phyloP scores from a whole-genome alignment of 176 grass and related monocot species.

The Poa pratensis region DNA sequence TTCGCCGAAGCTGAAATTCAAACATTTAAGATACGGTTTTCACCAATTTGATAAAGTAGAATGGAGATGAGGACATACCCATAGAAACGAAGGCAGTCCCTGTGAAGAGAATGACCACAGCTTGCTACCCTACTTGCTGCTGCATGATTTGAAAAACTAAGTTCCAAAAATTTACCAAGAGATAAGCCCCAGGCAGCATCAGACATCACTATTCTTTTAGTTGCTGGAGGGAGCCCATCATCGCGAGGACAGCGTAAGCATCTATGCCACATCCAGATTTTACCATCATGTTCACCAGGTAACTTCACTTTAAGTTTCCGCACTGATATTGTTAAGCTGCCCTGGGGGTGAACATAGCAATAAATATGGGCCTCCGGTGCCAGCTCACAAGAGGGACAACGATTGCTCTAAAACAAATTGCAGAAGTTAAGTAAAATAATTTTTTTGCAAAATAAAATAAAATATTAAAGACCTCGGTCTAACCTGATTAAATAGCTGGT shows the following conservation, averaged over 20 bases:
- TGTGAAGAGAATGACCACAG: conserved; percentile 98
- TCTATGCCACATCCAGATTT: conserved; percentile 99
- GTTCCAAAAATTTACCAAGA: conserved; percentile 99
- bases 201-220: conserved; percentile 98
- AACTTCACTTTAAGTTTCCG: conserved; percentile 71
- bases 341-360: conserved; percentile 94
- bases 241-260: conserved; percentile 80
- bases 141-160: conserved; percentile 99
- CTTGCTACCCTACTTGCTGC: conserved; percentile 97
- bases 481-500: conserved; percentile 98
- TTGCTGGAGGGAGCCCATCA: conserved; percentile 80
- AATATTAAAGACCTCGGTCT: conserved; percentile 36
- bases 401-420: conserved; percentile 69
- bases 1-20: conserved; percentile 71
- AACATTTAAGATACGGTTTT: conserved; percentile 40
- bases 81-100: conserved; percentile 98
- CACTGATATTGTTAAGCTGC: conserved; percentile 94
- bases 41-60: conserved; percentile 41
- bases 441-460: conserved; percentile 9
- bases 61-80: conserved; percentile 60
- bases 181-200: conserved; percentile 99
- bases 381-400: conserved; percentile 79
- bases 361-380: conserved; percentile 91
- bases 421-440: conserved; percentile 31
- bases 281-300: conserved; percentile 77